These are phyloP conservation scores for Adansonia rubrostipa DNA, from an alignment of 441 rosid species.

Conservation along the genomic window DNA sequence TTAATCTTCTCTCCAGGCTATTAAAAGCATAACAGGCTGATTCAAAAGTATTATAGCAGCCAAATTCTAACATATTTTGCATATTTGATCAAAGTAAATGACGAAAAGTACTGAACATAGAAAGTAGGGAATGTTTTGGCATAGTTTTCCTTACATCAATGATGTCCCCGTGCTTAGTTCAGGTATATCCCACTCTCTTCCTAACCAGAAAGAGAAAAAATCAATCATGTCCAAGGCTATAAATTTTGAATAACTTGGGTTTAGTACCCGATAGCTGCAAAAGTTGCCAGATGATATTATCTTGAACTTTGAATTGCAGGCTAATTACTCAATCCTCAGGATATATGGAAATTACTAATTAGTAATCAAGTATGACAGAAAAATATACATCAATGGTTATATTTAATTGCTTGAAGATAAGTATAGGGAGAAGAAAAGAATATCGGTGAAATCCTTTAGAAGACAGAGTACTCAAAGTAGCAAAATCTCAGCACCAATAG, in stretches of 20 bases:
- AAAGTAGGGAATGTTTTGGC: neutral
- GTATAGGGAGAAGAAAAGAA: neutral
- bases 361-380: neutral
- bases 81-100: neutral
- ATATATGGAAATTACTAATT: neutral
- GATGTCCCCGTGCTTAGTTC: neutral
- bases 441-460: neutral
- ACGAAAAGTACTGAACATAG: neutral
- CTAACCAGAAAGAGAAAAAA: neutral
- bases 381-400: slow-evolving; percentile 1
- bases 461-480: neutral
- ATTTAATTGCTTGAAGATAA: slow-evolving; percentile 9
- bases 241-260: neutral
- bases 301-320: neutral
- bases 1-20: neutral
- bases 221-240: too few relatives aligned
- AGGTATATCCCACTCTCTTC: neutral
- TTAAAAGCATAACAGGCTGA: neutral
- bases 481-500: slow-evolving; percentile 11
- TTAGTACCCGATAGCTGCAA: neutral
- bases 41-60: neutral
- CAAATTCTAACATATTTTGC: neutral
- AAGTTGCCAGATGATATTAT: neutral
- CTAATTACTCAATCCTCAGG: neutral
- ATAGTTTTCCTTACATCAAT: neutral